These are phyloP conservation scores for Iberis pinnata DNA, from an alignment of 345 rosid genomes.

Conservation along the genomic window DNA sequence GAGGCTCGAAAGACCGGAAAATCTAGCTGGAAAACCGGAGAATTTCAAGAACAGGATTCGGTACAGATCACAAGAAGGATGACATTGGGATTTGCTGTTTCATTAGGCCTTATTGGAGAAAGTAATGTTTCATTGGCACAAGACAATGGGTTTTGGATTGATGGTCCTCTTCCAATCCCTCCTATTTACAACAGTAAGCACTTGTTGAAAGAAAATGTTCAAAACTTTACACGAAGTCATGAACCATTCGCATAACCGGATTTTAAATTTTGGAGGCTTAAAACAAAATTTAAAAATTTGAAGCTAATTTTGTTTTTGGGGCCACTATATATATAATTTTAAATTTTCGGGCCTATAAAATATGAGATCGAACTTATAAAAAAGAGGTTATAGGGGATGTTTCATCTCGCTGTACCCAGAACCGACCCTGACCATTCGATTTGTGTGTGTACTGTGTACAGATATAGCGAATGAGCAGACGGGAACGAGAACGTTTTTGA, in stretches of 20 bases:
- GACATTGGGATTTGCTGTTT: slow-evolving; percentile 49
- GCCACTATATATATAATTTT: no score
- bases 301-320: slow-evolving; percentile 1
- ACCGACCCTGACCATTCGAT: no score
- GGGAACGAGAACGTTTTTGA: slow-evolving; percentile 60
- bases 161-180: slow-evolving; percentile 55
- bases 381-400: no score
- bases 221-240: no score
- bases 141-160: slow-evolving; percentile 63
- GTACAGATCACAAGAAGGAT: slow-evolving; percentile 48
- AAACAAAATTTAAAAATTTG: no score
- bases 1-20: slow-evolving; percentile 1
- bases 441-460: slow-evolving; percentile 5
- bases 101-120: slow-evolving; percentile 34
- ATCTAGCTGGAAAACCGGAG: slow-evolving; percentile 17
- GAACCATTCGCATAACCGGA: no score
- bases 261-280: neutral
- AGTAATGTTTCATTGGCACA: slow-evolving; percentile 45
- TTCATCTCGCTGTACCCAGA: no score
- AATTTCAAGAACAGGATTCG: slow-evolving; percentile 27
- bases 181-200: slow-evolving; percentile 61
- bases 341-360: no score
- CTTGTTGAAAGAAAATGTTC: neutral
- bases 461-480: slow-evolving; percentile 66
- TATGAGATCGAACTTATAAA: no score